phyloP scores from a whole-genome alignment of 2,329 filamentous ascomycete species.

The Sporothrix variecibatus region DNA sequence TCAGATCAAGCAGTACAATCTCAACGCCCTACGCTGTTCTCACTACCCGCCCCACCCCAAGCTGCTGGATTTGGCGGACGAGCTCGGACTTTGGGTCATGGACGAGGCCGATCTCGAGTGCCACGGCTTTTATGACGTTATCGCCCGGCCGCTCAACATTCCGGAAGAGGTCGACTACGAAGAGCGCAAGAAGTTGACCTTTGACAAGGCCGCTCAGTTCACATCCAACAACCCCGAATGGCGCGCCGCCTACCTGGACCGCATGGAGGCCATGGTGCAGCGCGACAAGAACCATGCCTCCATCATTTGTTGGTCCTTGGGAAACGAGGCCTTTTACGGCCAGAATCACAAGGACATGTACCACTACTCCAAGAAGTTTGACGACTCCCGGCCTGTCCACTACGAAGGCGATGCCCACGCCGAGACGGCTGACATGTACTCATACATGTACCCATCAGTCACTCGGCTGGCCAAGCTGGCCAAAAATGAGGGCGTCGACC shows the following conservation, averaged over 20 bases:
- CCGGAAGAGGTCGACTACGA: slow-evolving; percentile 61
- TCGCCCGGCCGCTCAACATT: slow-evolving; percentile 53
- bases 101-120: slow-evolving; percentile 55
- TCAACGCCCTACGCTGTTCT: slow-evolving; percentile 69
- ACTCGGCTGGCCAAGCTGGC: slow-evolving; percentile 52
- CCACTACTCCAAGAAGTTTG: slow-evolving; percentile 58
- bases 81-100: slow-evolving; percentile 65
- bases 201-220: slow-evolving; percentile 56
- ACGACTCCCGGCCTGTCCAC: slow-evolving; percentile 62
- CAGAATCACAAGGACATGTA: slow-evolving; percentile 69
- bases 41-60: slow-evolving; percentile 67
- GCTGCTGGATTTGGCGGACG: slow-evolving; percentile 62
- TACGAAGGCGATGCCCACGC: slow-evolving; percentile 67
- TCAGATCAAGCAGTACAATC: slow-evolving; percentile 69
- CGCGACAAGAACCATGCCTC: slow-evolving; percentile 71
- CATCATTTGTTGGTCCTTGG: slow-evolving; percentile 73
- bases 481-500: slow-evolving; percentile 44
- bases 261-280: slow-evolving; percentile 63
- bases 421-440: slow-evolving; percentile 64
- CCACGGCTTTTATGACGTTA: slow-evolving; percentile 55
- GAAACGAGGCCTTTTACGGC: slow-evolving; percentile 74
- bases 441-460: slow-evolving; percentile 65
- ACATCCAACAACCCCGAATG: slow-evolving; percentile 63
- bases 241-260: slow-evolving; percentile 67
- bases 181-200: slow-evolving; percentile 59